Base-by-base conservation (phyloP, 306 rosid species). In the Mucuna pruriens region DNA sequence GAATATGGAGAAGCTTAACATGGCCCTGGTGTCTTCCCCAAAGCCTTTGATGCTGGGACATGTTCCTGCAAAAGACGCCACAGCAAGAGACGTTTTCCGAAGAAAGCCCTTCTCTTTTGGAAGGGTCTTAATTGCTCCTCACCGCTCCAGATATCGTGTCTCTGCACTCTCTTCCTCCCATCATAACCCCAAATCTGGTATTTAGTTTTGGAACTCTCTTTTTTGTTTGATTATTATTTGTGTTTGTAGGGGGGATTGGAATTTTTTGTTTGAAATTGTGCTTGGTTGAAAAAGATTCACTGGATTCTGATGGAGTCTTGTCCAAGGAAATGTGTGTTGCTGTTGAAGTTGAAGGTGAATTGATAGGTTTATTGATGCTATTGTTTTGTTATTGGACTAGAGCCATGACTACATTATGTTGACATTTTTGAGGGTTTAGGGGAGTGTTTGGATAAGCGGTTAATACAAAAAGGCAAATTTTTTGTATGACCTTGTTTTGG, bases 1-100 rank as follows among this genome's bases (percentile, higher is more conserved):
- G 70, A 36, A 45, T 20, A 87, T 87, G 90, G 90, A 85, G 72
- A 87, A 84, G 46, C 85, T 87, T 70, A 82, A 82, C 70, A 44
- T 87, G 63, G 81, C 84, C 66, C 81, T 87, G 19, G 64, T 82
- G 4, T 82, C 90, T 79, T 79, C 90, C 58, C 85, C 85, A 33
- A 85, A 85, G 49, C 82, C 85, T 26, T 15, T 81, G 60, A 52
- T 79, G 2, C 13, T 78, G 70, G 88, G 81, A 8, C 86, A 82
- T 79, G 83, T 25, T 60, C 62, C 86, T 66, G 48, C 86, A 19
- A 75, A 17, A 68, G 66, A 61, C 19, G 65, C 74, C 13, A 36
- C 74, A 3, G 54, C 34, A 4, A 82, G 40, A 67, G 84, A 71
- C 20, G 25, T 82, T 2, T 79, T 85, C 70, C 49, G 78, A 6